Conservation (phyloP, 2,329 filamentous ascomycete genomes). For the Talaromyces sp. region DNA sequence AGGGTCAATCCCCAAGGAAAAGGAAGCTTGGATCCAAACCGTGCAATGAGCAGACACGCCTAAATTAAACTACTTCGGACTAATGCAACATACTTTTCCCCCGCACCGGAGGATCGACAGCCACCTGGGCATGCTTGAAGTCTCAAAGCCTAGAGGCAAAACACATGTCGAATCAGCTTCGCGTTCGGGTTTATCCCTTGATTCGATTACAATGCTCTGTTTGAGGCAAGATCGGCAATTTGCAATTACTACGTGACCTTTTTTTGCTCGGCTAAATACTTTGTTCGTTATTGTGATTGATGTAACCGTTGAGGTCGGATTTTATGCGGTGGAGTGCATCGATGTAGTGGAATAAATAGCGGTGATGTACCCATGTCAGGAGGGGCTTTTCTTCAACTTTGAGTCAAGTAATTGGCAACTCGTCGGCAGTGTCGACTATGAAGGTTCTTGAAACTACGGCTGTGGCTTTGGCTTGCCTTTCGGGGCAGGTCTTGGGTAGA, state of each 20-base stretch:
- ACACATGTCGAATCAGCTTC: neutral
- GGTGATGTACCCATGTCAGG: neutral
- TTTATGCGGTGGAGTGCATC: neutral
- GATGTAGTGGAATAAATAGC: neutral
- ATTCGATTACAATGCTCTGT: neutral
- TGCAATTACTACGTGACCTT: neutral
- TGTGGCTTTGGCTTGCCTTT: conserved; percentile 36
- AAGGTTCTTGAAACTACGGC: conserved; percentile 34
- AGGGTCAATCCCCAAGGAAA: neutral
- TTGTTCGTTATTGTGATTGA: neutral
- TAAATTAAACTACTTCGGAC: neutral
- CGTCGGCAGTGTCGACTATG: conserved; percentile 26
- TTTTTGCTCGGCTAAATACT: neutral
- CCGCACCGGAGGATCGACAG: conserved; percentile 6
- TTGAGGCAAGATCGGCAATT: neutral
- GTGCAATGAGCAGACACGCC: neutral
- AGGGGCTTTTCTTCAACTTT: neutral
- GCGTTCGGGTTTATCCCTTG: neutral
- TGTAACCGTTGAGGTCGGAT: neutral
- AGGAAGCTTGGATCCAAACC: neutral
- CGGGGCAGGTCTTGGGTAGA: conserved; percentile 45
- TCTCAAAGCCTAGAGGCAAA: neutral
- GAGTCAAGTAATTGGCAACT: neutral
- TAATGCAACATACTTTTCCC: neutral
- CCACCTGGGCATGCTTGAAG: neutral